Percentiles rank a stretch among this genome's conserved stretches.
phyloP scores from a whole-genome alignment of 2,329 filamentous ascomycete genomes.

The Aspergillus ruber region DNA sequence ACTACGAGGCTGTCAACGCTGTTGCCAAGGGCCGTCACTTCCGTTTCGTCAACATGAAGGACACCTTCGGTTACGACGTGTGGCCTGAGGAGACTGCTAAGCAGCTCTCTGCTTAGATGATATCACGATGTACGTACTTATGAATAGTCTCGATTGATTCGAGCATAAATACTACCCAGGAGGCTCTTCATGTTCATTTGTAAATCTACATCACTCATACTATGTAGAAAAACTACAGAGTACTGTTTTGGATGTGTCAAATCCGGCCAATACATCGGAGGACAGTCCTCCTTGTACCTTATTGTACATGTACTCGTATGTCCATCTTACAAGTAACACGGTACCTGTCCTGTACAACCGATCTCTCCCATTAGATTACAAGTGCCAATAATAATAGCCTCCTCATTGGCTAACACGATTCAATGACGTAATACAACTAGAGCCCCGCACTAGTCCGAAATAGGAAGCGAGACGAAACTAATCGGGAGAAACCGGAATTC shows the following conservation, averaged over 20 bases:
- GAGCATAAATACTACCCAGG: background rate
- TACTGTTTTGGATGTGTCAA: no score
- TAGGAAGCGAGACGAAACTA: background rate
- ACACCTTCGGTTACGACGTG: slow-evolving; percentile 68
- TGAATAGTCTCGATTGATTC: background rate
- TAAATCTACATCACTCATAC: background rate
- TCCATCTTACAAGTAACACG: no score
- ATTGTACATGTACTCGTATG: background rate
- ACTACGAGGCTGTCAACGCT: slow-evolving; percentile 55
- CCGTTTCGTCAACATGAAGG: slow-evolving; percentile 76
- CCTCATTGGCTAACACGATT: no score
- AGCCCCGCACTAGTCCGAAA: background rate
- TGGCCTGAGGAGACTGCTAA: slow-evolving; percentile 53
- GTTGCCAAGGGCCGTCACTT: slow-evolving; percentile 62
- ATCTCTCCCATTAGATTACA: background rate
- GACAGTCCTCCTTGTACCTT: background rate
- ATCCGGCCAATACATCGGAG: background rate
- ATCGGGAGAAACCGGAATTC: background rate
- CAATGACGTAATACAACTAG: background rate
- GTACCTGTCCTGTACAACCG: background rate
- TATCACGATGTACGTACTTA: background rate
- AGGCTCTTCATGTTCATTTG: background rate
- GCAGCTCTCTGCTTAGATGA: slow-evolving; percentile 23
- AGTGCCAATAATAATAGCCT: no score
- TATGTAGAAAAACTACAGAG: no score